Evolutionary conservation across 345 rosid genomes (phyloP).

Genomic region (Populus tremula): DNA sequence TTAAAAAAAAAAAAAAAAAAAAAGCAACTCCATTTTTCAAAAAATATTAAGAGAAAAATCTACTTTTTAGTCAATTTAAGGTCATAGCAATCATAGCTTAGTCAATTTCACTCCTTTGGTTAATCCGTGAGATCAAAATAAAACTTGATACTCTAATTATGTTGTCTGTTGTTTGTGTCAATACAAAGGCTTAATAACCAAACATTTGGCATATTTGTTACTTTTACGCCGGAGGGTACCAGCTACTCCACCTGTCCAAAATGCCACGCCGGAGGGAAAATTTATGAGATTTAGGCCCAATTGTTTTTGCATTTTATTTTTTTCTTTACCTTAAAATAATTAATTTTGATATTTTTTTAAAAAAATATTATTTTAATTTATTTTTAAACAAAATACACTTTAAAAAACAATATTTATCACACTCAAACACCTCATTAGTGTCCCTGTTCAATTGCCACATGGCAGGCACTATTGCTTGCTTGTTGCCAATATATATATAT

Average conservation of each 20-base stretch:
- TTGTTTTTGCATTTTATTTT: too few species aligned
- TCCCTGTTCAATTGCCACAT: not conserved
- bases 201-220: not conserved
- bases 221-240: not conserved
- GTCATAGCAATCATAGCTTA: too few species aligned
- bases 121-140: not conserved
- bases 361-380: too few species aligned
- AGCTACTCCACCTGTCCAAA: not conserved
- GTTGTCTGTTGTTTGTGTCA: not conserved
- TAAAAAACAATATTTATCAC: too few species aligned
- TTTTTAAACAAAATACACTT: too few species aligned
- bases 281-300: too few species aligned
- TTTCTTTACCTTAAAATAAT: too few species aligned
- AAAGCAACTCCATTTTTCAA: too few species aligned
- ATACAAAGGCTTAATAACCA: not conserved
- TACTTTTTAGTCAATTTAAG: not conserved
- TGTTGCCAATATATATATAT: not conserved
- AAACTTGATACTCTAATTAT: not conserved
- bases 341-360: too few species aligned
- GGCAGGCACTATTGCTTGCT: not conserved
- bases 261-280: not conserved
- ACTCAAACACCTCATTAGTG: not conserved
- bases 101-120: conserved; percentile 2
- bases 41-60: not conserved
- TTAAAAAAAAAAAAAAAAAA: too few species aligned